Percentiles rank a stretch among this genome's conserved stretches.
Evolutionary conservation across 2,329 filamentous ascomycete species (phyloP).

Genomic region (Pseudogymnoascus sp.): DNA sequence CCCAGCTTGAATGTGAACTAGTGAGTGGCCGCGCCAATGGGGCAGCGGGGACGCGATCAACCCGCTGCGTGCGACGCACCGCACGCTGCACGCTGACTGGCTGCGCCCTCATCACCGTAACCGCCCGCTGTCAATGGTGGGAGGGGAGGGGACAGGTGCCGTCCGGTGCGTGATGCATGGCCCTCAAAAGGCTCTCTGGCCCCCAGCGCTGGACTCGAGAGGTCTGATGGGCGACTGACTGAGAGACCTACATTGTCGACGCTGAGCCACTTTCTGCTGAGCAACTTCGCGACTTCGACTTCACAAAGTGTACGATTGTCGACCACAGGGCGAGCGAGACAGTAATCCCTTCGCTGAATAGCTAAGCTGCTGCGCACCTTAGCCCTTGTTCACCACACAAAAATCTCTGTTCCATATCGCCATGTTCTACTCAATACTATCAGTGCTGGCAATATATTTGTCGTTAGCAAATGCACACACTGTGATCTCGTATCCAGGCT

Average conservation of each 20-base stretch:
- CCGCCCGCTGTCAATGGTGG: constrained; percentile 7
- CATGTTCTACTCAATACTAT: background rate
- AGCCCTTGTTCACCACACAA: background rate
- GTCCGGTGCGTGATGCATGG: background rate
- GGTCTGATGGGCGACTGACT: constrained; percentile 4
- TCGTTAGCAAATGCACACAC: constrained; percentile 34
- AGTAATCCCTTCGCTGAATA: background rate
- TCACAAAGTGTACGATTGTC: constrained; percentile 3
- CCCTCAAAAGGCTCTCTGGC: constrained; percentile 5
- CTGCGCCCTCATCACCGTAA: background rate
- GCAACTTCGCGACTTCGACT: background rate
- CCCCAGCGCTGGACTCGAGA: constrained; percentile 1
- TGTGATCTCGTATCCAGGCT: constrained; percentile 31
- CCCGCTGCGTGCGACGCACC: background rate
- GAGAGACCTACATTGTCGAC: constrained; percentile 6
- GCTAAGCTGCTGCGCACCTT: constrained; percentile 6
- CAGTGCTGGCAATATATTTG: background rate
- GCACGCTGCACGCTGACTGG: background rate
- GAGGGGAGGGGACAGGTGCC: background rate
- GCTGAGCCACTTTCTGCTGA: background rate
- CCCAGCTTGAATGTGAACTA: background rate
- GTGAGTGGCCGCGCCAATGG: background rate
- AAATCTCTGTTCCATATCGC: background rate
- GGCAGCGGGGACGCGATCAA: constrained; percentile 1
- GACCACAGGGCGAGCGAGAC: background rate